Percentiles rank a stretch among this genome's conserved stretches.
These are phyloP conservation scores for Starmerella scarabaei DNA, from an alignment of 805 yeast species.

Conservation along the genomic window DNA sequence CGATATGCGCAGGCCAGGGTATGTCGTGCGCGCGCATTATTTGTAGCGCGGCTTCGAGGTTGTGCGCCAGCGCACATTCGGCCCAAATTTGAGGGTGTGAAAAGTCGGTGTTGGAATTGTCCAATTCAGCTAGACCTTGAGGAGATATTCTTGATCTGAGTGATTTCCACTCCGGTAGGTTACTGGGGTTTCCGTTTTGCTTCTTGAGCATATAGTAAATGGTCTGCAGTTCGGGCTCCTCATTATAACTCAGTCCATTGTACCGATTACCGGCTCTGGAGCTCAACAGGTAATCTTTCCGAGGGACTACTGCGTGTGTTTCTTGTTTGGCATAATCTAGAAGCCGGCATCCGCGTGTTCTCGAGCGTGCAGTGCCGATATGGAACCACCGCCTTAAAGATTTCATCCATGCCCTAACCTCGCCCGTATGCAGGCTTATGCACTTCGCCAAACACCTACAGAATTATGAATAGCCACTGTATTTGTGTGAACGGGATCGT, in stretches of 20 bases:
- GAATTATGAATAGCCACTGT: no score
- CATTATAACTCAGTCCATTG: not conserved
- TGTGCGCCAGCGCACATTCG: constrained; percentile 10
- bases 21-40: constrained; percentile 8
- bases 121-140: no score
- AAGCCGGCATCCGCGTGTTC: constrained; percentile 10
- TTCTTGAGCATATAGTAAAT: not conserved
- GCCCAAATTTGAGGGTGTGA: constrained; percentile 4
- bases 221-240: constrained; percentile 12
- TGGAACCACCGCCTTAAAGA: no score
- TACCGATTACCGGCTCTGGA: constrained; percentile 16
- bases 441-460: no score
- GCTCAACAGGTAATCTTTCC: constrained; percentile 7
- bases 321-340: constrained; percentile 12
- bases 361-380: constrained; percentile 5
- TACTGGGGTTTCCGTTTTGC: not conserved
- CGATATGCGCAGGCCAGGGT: constrained; percentile 24
- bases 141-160: no score
- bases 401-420: no score
- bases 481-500: no score
- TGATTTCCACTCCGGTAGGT: not conserved
- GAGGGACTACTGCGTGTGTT: constrained; percentile 8
- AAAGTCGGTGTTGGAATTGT: no score
- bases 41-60: constrained; percentile 16
- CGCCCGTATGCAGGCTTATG: no score